A percentile compares a stretch with the other conserved stretches of the same genome.
phyloP scores from a whole-genome alignment of 1,284 basidiomycete genomes.

The Gymnopus androsaceus region DNA sequence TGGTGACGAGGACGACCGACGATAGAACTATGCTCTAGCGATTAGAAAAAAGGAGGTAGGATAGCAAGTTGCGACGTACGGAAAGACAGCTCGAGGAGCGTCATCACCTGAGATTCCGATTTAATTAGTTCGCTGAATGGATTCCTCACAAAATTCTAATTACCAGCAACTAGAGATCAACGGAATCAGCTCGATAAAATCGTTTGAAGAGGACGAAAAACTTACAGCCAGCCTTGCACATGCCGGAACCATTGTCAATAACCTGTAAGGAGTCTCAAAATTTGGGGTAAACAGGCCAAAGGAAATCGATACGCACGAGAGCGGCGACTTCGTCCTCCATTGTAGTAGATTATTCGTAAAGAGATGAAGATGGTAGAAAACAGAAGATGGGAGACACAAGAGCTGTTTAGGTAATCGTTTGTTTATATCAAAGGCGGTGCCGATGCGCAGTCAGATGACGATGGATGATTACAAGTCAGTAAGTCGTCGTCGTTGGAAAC shows the following conservation, averaged over 20 bases:
- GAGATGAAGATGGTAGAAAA: conserved; percentile 6
- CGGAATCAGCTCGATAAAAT: conserved; percentile 3
- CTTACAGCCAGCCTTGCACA: conserved; percentile 71
- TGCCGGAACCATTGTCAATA: conserved; percentile 68
- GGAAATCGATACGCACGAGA: conserved; percentile 40
- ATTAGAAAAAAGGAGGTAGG: background rate
- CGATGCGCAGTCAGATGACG: background rate
- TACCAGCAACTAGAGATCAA: conserved; percentile 35
- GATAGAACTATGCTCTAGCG: conserved; percentile 56
- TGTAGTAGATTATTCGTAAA: conserved; percentile 12
- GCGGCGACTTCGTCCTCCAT: conserved; percentile 52
- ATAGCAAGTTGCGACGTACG: conserved; percentile 39
- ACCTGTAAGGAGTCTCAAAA: conserved; percentile 35
- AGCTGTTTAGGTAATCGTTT: background rate
- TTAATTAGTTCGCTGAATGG: background rate
- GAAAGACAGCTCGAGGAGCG: conserved; percentile 77
- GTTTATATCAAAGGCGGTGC: background rate
- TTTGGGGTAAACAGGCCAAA: background rate
- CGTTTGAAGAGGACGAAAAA: conserved; percentile 16
- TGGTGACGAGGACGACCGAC: conserved; percentile 87
- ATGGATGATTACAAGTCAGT: background rate
- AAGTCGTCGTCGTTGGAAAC: background rate
- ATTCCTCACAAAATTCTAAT: background rate
- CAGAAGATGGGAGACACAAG: conserved; percentile 7
- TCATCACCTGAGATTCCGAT: conserved; percentile 56